Base-by-base conservation (phyloP, 495 filamentous ascomycete species). In the Opeltia flavorubescens region DNA sequence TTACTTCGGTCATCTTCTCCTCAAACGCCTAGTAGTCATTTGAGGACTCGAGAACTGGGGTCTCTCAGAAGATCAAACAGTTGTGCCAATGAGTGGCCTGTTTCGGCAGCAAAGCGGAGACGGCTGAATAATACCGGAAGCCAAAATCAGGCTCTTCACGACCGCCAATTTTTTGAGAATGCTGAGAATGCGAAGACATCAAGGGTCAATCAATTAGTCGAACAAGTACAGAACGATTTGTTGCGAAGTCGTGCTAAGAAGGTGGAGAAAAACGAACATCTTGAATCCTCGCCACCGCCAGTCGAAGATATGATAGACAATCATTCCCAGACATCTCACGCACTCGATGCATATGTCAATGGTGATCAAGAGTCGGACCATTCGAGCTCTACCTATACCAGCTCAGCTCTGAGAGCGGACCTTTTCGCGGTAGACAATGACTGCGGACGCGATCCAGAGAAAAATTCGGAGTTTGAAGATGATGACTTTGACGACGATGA, bases 1-100 rank as follows among this genome's bases (percentile, higher is more conserved):
- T 62, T 85, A 21, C 74, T 85, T 62, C 61, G 67, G 3, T 80
- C 80, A 8, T 86, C 81, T 8, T 86, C 83, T 0, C 83, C 83
- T 23, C 76, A 79, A 42, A 77, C 74, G 0, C 71, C 73, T 9
- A 66, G 39, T 17, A 50, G 34, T 13, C 55, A 26, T 66, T 61
- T 13, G 64, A 63, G 21, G 62, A 65, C 24, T 65, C 46, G 67
- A 46, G 66, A 68, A 28, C 70, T 69, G 18, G 68, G 72, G 36
- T 67, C 72, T 0, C 57, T 87, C 44, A 71, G 79, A 56, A 77
- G 83, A 47, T 72, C 81, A 0, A 69, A 77, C 21, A 93, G 87
- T 61, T 93, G 78, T 57, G 86, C 83, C 33, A 77, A 62, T 40
- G 71, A 71, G 55, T 77, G 69, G 69, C 76, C 69, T 28, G 68